phyloP scores from a whole-genome alignment of 805 yeast genomes.

The Naumovozyma baii region DNA sequence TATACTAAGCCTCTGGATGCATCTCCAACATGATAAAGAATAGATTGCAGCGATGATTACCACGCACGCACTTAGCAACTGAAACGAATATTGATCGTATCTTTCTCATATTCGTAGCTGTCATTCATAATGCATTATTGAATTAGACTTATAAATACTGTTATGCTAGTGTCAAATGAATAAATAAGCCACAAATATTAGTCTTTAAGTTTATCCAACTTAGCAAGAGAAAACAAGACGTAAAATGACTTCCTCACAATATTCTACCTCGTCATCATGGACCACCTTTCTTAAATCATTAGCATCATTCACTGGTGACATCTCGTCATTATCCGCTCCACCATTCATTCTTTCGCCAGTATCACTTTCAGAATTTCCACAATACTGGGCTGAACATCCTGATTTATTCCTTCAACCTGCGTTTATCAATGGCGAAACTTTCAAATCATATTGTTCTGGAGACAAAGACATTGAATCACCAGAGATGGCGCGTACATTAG shows the following conservation, averaged over 20 bases:
- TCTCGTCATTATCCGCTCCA: conserved; percentile 91
- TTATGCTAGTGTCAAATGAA: no score
- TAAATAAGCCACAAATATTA: no score
- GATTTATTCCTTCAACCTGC: conserved; percentile 71
- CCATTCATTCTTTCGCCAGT: conserved; percentile 90
- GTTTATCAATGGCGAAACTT: conserved; percentile 26
- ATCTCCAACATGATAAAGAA: no score
- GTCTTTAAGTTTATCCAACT: no score
- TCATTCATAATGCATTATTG: no score
- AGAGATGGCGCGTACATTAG: conserved; percentile 46
- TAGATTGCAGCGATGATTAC: no score
- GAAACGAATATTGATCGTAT: no score
- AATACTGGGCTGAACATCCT: conserved; percentile 93
- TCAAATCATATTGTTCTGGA: conserved; percentile 10
- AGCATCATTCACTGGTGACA: conserved; percentile 87
- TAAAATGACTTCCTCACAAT: conserved; percentile 2
- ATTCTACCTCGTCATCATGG: conserved; percentile 56
- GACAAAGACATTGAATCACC: conserved; percentile 41
- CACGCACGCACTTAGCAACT: no score
- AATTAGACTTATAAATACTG: no score
- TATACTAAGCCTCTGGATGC: no score
- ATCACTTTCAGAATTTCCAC: conserved; percentile 83
- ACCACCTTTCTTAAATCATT: conserved; percentile 82
- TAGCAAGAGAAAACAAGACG: no score
- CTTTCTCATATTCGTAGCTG: no score